Evolutionary conservation across 192 early-diverging fungal species (phyloP), one percentile per base, ranked within the genome.

Genomic region (Mortierella alpina): DNA sequence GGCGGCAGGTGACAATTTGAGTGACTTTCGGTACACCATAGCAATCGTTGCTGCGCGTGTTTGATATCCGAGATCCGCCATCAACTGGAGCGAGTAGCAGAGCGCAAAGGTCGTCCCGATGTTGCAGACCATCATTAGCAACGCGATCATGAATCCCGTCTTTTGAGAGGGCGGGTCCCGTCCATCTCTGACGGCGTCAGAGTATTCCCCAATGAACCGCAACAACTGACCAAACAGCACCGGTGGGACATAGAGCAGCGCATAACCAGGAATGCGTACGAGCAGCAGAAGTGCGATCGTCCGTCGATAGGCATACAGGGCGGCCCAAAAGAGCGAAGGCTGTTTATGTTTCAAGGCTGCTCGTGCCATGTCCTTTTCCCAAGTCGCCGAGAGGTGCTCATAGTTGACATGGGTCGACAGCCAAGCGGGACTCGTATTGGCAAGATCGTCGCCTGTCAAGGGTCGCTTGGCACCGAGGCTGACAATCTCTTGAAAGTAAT

Each of bases 1-100:
- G 57, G 61, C 56, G 6, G 39, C 55, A 1, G 90, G 93, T 11
- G 93, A 94, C 20, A 98, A 87, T 1, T 85, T 52, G 62, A 98
- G 79, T 9, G 93, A 86, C 82, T 97, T 97, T 20, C 84, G 86
- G 74, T 96, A 97, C 31, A 97, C 90, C 49, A 92, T 89, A 0
- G 93, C 86, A n/a, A 92, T 86, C 45, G 94, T 71, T 10, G 90
- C 92, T 7, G 90, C 85, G 57, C 91, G 90, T 18, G 90, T 72
- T 44, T 87, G 86, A 83, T 93, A 88, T 50, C 91, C 91, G 9
- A 86, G 85, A 48, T 87, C 88, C 52, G 92, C 84, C 62, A 52
- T n/a, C 54, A 52, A 17, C 42, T 76, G 68, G 18, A 45, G 6
- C 45, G 23, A 49, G 10, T 69, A 54, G 11, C 49, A 53, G 1